Percentiles rank a stretch among this genome's conserved stretches.
phyloP scores from a whole-genome alignment of 192 early-diverging fungal species.

The Phycomyces blakesleeanus region DNA sequence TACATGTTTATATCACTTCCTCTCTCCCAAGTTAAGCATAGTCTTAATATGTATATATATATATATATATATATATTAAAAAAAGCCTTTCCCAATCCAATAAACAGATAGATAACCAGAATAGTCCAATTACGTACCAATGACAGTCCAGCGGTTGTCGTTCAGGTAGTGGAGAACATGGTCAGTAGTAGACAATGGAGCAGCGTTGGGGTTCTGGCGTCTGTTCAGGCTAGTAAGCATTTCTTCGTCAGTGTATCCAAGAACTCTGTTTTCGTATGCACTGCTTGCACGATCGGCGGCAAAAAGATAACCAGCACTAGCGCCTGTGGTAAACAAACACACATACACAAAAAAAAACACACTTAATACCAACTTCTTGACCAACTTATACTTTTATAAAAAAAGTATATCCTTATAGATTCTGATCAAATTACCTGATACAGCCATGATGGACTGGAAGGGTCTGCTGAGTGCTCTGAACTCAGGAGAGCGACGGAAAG shows the following conservation, averaged over 20 bases:
- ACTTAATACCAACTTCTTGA: not conserved
- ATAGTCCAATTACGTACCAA: slow-evolving; percentile 30
- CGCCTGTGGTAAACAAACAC: slow-evolving; percentile 22
- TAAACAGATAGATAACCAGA: too few species aligned
- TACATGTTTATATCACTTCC: not conserved
- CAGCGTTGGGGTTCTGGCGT: not conserved
- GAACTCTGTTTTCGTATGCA: slow-evolving; percentile 29
- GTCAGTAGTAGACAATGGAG: slow-evolving; percentile 12
- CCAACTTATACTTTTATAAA: not conserved
- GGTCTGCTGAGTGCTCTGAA: slow-evolving; percentile 30
- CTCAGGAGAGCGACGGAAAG: slow-evolving; percentile 27
- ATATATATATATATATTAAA: not conserved
- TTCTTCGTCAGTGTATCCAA: slow-evolving; percentile 35
- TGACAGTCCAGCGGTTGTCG: slow-evolving; percentile 37
- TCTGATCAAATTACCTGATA: slow-evolving; percentile 21
- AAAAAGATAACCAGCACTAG: slow-evolving; percentile 34
- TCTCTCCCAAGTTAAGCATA: not conserved
- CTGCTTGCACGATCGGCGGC: slow-evolving; percentile 30
- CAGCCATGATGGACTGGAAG: slow-evolving; percentile 34
- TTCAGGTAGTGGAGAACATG: slow-evolving; percentile 25
- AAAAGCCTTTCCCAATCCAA: too few species aligned
- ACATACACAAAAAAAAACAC: not conserved
- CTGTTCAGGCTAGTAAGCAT: slow-evolving; percentile 2
- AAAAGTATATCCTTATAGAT: slow-evolving; percentile 1
- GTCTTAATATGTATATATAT: not conserved